Evolutionary conservation across 352 stramenopile genomes (phyloP).

Genomic region (Phytopythium ostracodes): DNA sequence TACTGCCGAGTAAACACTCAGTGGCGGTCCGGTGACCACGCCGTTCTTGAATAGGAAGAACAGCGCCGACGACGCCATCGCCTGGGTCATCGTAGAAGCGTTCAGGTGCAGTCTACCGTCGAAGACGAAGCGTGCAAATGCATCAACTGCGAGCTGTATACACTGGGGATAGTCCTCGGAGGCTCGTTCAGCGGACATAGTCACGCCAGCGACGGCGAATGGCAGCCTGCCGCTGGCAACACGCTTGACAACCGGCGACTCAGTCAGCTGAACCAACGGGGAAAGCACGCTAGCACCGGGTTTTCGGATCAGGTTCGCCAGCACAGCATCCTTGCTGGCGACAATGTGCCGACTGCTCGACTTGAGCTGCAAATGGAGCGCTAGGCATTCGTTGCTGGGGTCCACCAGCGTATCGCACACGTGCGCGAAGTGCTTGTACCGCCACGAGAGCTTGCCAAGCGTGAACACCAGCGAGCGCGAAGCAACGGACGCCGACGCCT

Average conservation of each 20-base stretch:
- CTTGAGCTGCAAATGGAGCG: slow-evolving; percentile 27
- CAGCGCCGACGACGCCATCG: slow-evolving; percentile 38
- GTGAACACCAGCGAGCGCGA: slow-evolving; percentile 22
- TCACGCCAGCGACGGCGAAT: neutral
- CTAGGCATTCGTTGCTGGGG: slow-evolving; percentile 16
- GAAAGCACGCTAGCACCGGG: slow-evolving; percentile 10
- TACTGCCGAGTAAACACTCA: slow-evolving; percentile 11
- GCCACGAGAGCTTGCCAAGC: slow-evolving; percentile 39
- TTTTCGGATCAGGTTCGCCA: slow-evolving; percentile 14
- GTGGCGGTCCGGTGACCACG: slow-evolving; percentile 23
- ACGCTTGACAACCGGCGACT: slow-evolving; percentile 9
- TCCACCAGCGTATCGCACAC: slow-evolving; percentile 14
- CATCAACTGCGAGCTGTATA: slow-evolving; percentile 15
- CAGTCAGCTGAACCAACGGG: slow-evolving; percentile 33
- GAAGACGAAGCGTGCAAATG: slow-evolving; percentile 28
- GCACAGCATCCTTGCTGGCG: slow-evolving; percentile 17
- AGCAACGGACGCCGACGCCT: neutral
- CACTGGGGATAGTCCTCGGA: neutral
- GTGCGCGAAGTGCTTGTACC: slow-evolving; percentile 18
- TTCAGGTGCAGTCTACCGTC: slow-evolving; percentile 27
- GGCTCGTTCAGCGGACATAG: neutral
- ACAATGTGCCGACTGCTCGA: slow-evolving; percentile 26
- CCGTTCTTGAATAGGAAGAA: slow-evolving; percentile 55
- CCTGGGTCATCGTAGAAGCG: slow-evolving; percentile 16
- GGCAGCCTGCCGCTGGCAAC: neutral